Evolutionary conservation across 176 grass and related monocot species (phyloP), one percentile per base, ranked within the genome.

Genomic region (Phragmites australis): DNA sequence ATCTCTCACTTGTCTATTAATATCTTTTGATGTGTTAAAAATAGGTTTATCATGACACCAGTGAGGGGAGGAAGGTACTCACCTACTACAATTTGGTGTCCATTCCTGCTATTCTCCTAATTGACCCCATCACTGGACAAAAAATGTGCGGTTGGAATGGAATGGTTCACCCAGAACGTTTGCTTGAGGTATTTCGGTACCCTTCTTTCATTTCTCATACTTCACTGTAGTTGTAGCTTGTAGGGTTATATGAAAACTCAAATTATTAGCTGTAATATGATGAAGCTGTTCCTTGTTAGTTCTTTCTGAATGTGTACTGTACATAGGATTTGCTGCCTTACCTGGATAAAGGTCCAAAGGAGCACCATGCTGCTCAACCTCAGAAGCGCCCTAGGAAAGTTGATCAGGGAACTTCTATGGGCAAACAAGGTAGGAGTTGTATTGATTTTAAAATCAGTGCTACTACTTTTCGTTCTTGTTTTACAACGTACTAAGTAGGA

Each of bases 261-360:
- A 42, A 50, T 30, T 64, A 12, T 60, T 1, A 75, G 55, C 8
- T 80, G 8, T 77, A n/a, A 63, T 77, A 47, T 49, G 65, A 14
- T 23, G 6, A 16, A 2, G 8, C 5, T 40, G 15, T 39, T 55
- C 21, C 52, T 70, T 70, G 9, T 12, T 81, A 48, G 42, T 56
- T 71, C 29, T 27, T 55, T 81, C 39, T 81, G 71, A 49, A 77
- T 12, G 5, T 84, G 27, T 27, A 57, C 32, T 39, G 14, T 85
- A 58, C 69, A 16, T 85, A 99, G 97, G 97, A 96, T 84, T 80
- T 95, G 85, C 93, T 99, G 79, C 88, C 92, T 56, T 96, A 91
- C 82, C 68, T 99, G 29, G 93, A 99, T 40, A 99, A 96, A 91
- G 93, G 97, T 78, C 93, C 93, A 26, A 99, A 93, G 76, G 97